Base-by-base conservation (phyloP, 306 rosid genomes). In the Casuarina cunninghamiana region DNA sequence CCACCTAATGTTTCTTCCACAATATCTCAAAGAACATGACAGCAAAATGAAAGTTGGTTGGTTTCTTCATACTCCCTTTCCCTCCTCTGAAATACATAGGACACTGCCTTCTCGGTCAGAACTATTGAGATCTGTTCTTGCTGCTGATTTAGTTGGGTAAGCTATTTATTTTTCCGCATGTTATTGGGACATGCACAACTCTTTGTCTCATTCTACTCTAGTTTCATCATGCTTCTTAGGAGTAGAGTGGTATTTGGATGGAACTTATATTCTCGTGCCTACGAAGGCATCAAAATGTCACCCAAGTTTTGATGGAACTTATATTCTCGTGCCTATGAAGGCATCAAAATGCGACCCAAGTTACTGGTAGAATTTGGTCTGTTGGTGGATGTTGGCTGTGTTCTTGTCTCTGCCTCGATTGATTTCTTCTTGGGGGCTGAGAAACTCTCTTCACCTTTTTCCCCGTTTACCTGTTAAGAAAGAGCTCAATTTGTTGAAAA, bases 61-160 rank as follows among this genome's bases (percentile, higher is more conserved):
- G 97, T 95, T 95, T 88, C 97, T 95, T 79, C 97, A 95, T 76
- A 95, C 97, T 32, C 98, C 98, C n/a, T 95, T 95, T 81, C 98
- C 98, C 86, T 95, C 98, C 81, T 94, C 98, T 42, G 98, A 94
- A 85, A 92, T 94, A 72, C 97, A 94, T 83, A 89, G 97, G 85
- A 92, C 95, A 54, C 81, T 94, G 51, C 97, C 98, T 42, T 95
- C 97, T 48, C 89, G 97, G 70, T 79, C 97, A 66, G 97, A 95
- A 81, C 85, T 95, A 13, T 71, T 95, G 86, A 89, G 92, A 84
- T 91, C 98, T 45, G 98, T 95, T 78, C 97, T 95, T 80, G 91
- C 92, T 42, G 98, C 98, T 72, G 98, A 95, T 79, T 80, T 95
- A 77, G 98, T 95, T 65, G 98, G 98, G 98, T 92, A 87, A 80